Percentiles rank a stretch among this genome's conserved stretches.
These are phyloP conservation scores for Fusarium sacchari DNA, from an alignment of 2,329 filamentous ascomycete species.

Conservation along the genomic window DNA sequence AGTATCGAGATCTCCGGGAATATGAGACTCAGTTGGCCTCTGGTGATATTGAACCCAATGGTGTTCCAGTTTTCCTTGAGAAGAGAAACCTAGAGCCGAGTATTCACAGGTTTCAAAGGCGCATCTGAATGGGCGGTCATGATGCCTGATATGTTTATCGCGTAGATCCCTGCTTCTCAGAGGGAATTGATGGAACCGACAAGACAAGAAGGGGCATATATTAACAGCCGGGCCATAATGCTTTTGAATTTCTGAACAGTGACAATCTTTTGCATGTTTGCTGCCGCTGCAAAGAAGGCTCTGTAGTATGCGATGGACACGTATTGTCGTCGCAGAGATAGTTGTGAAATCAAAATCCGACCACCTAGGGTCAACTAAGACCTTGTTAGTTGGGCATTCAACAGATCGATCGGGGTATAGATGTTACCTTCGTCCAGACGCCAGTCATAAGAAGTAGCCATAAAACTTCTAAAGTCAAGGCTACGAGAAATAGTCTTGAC, in stretches of 20 bases:
- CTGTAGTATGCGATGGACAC: neutral
- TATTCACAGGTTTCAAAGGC: fast-evolving
- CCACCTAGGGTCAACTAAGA: neutral
- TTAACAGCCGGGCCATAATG: neutral
- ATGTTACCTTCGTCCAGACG: neutral
- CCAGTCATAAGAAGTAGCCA: neutral
- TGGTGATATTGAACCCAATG: neutral
- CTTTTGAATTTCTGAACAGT: neutral
- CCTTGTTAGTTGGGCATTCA: fast-evolving
- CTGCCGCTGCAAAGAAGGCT: neutral
- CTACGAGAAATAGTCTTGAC: neutral
- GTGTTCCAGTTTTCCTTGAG: neutral
- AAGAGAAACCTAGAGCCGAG: neutral
- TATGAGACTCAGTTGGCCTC: fast-evolving
- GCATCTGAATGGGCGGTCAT: neutral
- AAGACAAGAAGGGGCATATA: neutral
- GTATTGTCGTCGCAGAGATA: neutral
- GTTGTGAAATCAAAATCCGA: fast-evolving
- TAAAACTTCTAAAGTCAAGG: neutral
- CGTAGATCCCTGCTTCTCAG: neutral
- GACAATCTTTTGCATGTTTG: neutral
- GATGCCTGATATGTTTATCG: neutral
- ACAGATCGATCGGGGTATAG: neutral
- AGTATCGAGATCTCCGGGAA: fast-evolving
- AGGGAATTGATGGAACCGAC: fast-evolving